Evolutionary conservation across 306 rosid genomes (phyloP), one percentile per base, ranked within the genome.

Genomic region (Oemleria cerasiformis): DNA sequence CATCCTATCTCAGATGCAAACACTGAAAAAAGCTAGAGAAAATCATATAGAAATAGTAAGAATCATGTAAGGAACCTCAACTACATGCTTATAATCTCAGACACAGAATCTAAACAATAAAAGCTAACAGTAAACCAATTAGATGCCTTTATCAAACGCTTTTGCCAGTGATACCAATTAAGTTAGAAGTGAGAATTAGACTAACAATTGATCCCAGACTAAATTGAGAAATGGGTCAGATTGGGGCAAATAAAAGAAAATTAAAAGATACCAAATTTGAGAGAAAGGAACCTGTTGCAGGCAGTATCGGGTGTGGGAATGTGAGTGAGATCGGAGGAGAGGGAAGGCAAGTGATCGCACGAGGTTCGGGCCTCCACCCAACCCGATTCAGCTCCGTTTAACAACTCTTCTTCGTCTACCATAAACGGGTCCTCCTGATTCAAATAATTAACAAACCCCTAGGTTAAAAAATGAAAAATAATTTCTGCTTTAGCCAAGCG

Each of bases 331-430:
- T 88, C 88, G 2, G 79, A 3, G 0, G 89, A 84, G 3, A 93
- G 80, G 3, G 88, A 78, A 41, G 78, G 41, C 11, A 93, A 80
- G 72, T 93, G 97, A 74, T 84, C 88, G 45, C 96, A 90, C 0
- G 71, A 78, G 16, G 84, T 87, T 41, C 83, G 81, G 74, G 97
- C 92, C 11, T 88, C 86, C 11, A 92, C 93, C 96, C 98, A 92
- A 57, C 97, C 97, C 44, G 92, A 85, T 75, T 84, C 87, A 4
- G 78, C 85, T 19, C 92, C 90, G 8, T 64, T 72, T 2, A 74
- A 48, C 17, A 63, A 67, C 11, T 76, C 84, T 36, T 75, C 73
- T 11, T 84, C 91, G 77, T 63, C 87, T 74, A 87, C 89, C 64
- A 62, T 83, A 71, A 77, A 80, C 13, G 72, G 50, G 36, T 67